Percentiles rank a stretch among this genome's conserved stretches.
Conservation (phyloP, 495 filamentous ascomycete genomes). For the Hamigera avellanea region DNA sequence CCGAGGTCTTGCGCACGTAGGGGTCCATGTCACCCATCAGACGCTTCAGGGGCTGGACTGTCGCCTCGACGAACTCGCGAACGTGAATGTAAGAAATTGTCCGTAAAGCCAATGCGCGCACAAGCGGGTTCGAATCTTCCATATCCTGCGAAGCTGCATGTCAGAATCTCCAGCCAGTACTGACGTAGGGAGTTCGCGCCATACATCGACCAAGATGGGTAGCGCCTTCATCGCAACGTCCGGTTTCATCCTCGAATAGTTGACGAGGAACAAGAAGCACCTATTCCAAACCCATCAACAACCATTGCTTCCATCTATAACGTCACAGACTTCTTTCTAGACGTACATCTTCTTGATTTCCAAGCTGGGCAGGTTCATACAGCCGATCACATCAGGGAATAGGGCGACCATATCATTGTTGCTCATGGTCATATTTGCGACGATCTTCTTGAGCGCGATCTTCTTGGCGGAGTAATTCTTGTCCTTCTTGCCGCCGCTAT, state of each 20-base stretch:
- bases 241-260: constrained; percentile 90
- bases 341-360: constrained; percentile 99
- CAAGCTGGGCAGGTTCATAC: constrained; percentile 86
- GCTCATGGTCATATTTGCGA: constrained; percentile 99
- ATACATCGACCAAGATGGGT: constrained; percentile 71
- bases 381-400: constrained; percentile 88
- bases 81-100: constrained; percentile 98
- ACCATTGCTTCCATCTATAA: no score
- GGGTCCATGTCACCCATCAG: constrained; percentile 83
- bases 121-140: constrained; percentile 84
- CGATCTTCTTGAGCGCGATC: constrained; percentile 98
- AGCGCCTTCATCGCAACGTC: constrained; percentile 91
- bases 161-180: not conserved
- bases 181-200: constrained; percentile 8
- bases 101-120: constrained; percentile 82
- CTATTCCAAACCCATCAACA: constrained; percentile 34
- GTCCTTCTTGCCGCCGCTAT: constrained; percentile 92
- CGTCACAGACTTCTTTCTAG: no score
- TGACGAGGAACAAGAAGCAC: constrained; percentile 96
- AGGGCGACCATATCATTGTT: constrained; percentile 99
- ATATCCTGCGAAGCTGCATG: constrained; percentile 62
- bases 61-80: constrained; percentile 87
- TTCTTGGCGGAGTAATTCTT: constrained; percentile 96
- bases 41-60: constrained; percentile 68
- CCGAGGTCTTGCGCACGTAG: constrained; percentile 95